Evolutionary conservation across 768 basidiomycete genomes (phyloP).

Genomic region (Leccinellum rugosiceps): DNA sequence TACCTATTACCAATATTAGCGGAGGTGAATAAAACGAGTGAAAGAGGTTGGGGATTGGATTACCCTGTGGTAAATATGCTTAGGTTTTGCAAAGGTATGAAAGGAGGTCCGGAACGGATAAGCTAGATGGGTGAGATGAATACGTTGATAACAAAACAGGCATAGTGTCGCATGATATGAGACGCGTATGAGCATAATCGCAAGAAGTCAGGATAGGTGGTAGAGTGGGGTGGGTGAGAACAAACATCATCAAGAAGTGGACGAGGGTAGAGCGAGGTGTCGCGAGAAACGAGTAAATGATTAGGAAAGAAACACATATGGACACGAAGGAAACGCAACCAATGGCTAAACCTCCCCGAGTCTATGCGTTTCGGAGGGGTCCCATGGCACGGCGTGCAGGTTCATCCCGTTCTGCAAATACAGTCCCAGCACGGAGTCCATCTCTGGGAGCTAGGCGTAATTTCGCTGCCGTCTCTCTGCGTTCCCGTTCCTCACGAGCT

Average conservation of each 20-base stretch:
- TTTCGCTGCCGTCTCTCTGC: constrained; percentile 22
- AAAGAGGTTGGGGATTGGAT: constrained; percentile 2
- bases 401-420: constrained; percentile 27
- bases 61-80: constrained; percentile 7
- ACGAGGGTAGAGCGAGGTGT: constrained; percentile 7
- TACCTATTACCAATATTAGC: neutral
- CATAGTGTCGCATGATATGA: constrained; percentile 10
- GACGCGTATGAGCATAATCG: constrained; percentile 1
- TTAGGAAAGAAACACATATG: neutral
- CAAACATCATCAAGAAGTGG: constrained; percentile 8
- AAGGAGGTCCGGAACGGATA: constrained; percentile 1
- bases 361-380: constrained; percentile 21
- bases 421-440: constrained; percentile 31
- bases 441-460: constrained; percentile 21
- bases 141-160: neutral
- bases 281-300: constrained; percentile 6
- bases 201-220: neutral
- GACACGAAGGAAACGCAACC: neutral
- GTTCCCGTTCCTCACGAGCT: constrained; percentile 27
- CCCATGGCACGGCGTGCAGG: constrained; percentile 32
- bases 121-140: constrained; percentile 5
- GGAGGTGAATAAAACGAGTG: constrained; percentile 7
- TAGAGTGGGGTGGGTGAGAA: neutral
- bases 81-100: neutral
- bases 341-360: neutral